phyloP scores from a whole-genome alignment of 1,139 yeast genomes.

The Pichia sp. region DNA sequence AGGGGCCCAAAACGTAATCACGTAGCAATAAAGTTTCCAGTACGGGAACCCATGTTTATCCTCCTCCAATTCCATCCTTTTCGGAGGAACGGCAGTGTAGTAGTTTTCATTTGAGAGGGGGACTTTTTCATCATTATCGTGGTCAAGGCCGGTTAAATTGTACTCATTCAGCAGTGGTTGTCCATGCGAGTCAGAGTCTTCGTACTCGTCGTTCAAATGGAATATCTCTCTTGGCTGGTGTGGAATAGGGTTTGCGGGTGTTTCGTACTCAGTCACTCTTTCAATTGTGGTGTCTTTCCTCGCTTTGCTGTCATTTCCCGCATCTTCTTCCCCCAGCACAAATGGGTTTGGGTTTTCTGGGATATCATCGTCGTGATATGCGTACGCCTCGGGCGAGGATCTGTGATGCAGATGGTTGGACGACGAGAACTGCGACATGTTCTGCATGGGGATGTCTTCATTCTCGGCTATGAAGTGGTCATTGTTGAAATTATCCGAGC shows the following conservation, averaged over 20 bases:
- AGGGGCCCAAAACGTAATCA: conserved; percentile 90
- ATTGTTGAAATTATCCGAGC: background rate
- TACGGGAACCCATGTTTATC: conserved; percentile 41
- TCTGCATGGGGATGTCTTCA: conserved; percentile 15
- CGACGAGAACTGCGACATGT: conserved; percentile 3
- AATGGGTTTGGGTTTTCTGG: background rate
- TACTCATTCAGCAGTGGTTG: background rate
- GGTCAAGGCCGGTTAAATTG: background rate
- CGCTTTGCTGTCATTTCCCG: background rate
- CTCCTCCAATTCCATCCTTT: conserved; percentile 22
- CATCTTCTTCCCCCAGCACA: background rate
- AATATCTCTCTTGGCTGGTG: conserved; percentile 34
- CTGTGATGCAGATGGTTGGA: background rate
- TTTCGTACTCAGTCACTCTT: background rate
- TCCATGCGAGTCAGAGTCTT: background rate
- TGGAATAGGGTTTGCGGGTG: background rate
- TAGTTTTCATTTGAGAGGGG: conserved; percentile 5
- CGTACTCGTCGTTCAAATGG: conserved; percentile 45
- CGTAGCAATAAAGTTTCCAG: conserved; percentile 80
- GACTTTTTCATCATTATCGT: conserved; percentile 8
- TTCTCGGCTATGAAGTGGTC: background rate
- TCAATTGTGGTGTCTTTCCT: background rate
- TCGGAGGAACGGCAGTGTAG: conserved; percentile 24
- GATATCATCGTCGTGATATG: background rate
- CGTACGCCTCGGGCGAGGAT: background rate